Percentiles rank a stretch among this genome's conserved stretches.
Evolutionary conservation across 768 basidiomycete species (phyloP).

Genomic region (Daedaleopsis sinensis): DNA sequence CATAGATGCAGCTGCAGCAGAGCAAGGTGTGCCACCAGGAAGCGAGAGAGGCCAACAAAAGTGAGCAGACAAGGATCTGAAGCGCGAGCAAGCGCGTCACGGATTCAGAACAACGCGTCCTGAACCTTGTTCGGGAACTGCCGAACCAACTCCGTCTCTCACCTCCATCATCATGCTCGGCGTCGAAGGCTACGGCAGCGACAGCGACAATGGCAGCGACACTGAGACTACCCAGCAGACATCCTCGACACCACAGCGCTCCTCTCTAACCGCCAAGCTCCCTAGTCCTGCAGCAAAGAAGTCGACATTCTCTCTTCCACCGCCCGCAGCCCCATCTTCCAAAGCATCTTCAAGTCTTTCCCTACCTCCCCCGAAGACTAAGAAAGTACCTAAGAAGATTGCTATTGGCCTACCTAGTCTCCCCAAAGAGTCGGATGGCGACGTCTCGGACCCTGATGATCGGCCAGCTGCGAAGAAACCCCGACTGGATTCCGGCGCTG

Average conservation of each 20-base stretch:
- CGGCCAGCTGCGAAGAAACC: slow-evolving; percentile 61
- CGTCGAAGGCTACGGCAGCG: slow-evolving; percentile 79
- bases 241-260: slow-evolving; percentile 9
- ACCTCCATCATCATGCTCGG: slow-evolving; percentile 58
- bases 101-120: slow-evolving; percentile 24
- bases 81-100: slow-evolving; percentile 26
- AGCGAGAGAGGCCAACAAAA: neutral
- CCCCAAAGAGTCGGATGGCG: slow-evolving; percentile 38
- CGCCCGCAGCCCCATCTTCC: slow-evolving; percentile 28
- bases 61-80: slow-evolving; percentile 4
- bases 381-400: slow-evolving; percentile 59
- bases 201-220: slow-evolving; percentile 56
- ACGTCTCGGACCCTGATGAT: slow-evolving; percentile 39
- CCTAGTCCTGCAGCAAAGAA: slow-evolving; percentile 34
- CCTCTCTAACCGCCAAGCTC: slow-evolving; percentile 21
- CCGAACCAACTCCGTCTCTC: slow-evolving; percentile 11
- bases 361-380: slow-evolving; percentile 47
- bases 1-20: slow-evolving; percentile 46
- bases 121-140: slow-evolving; percentile 16
- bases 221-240: slow-evolving; percentile 20
- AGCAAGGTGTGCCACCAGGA: slow-evolving; percentile 3
- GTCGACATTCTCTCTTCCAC: slow-evolving; percentile 39
- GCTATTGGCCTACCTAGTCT: slow-evolving; percentile 59
- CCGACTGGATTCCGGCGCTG: slow-evolving; percentile 54
- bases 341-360: slow-evolving; percentile 31